A percentile compares a stretch with the other conserved stretches of the same genome.
Conservation (phyloP, 2,329 filamentous ascomycete genomes). For the Eutypa lata region DNA sequence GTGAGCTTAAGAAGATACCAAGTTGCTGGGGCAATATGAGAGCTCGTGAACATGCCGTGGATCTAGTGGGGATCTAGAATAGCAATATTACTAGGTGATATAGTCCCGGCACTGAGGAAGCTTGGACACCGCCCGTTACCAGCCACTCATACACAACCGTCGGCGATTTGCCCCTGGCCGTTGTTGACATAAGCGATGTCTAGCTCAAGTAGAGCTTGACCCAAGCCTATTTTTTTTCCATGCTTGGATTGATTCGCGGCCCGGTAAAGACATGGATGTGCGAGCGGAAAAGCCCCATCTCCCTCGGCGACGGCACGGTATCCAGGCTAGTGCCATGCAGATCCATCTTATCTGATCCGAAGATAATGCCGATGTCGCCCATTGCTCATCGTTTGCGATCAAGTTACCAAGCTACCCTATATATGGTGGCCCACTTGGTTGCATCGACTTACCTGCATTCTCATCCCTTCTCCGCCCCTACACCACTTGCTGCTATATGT, state of each 20-base stretch:
- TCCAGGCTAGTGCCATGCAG: constrained; percentile 17
- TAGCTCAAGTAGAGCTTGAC: background rate
- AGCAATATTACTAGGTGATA: background rate
- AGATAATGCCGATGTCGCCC: constrained; percentile 48
- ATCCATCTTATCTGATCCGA: constrained; percentile 52
- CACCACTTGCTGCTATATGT: background rate
- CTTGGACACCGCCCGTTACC: background rate
- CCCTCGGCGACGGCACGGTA: background rate
- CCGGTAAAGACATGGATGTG: background rate
- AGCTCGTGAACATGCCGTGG: background rate
- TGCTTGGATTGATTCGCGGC: background rate
- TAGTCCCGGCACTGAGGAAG: background rate
- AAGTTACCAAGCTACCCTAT: background rate
- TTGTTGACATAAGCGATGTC: background rate
- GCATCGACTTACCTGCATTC: background rate
- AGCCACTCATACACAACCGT: background rate
- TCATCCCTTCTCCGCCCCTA: background rate
- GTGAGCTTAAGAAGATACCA: too few species aligned
- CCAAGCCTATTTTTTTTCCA: background rate
- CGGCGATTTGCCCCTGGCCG: background rate
- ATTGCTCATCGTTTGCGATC: constrained; percentile 8
- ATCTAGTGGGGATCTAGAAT: background rate
- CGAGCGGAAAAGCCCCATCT: background rate
- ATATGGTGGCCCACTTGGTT: background rate
- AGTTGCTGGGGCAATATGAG: too few species aligned